Evolutionary conservation across 805 yeast species (phyloP).

Genomic region (Kurtzmaniella fragi): DNA sequence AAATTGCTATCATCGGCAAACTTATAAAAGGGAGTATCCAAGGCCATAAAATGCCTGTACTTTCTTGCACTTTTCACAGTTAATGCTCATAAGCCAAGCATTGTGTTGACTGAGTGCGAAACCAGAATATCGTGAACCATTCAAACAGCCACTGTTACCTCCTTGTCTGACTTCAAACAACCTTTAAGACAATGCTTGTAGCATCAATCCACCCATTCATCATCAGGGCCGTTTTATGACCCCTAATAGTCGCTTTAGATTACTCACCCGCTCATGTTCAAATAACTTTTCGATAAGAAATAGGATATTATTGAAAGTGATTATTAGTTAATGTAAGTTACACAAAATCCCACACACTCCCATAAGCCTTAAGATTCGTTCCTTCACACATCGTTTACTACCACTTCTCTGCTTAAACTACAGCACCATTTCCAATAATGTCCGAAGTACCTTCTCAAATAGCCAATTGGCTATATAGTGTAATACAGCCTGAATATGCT

Average conservation of each 20-base stretch:
- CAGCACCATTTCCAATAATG: conserved; percentile 8
- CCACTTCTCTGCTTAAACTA: neutral
- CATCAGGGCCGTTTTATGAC: neutral
- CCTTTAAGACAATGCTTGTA: no score
- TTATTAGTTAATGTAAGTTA: neutral
- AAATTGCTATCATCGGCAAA: no score
- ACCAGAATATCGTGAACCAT: no score
- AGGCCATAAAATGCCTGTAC: no score
- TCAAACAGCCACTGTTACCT: no score
- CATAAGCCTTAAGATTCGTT: neutral
- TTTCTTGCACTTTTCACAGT: no score
- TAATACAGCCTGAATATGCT: conserved; percentile 47
- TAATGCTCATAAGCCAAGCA: no score
- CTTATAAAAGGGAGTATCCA: no score
- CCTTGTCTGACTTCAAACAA: no score
- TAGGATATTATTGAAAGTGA: neutral
- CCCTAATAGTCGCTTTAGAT: neutral
- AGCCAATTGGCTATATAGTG: conserved; percentile 36
- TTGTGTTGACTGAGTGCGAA: no score
- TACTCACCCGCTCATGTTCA: neutral
- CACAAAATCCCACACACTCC: neutral
- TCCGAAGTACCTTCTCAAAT: conserved; percentile 25
- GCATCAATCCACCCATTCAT: no score
- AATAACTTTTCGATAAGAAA: neutral
- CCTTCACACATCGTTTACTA: neutral